Evolutionary conservation across 75 land plant genomes (phyloP).

Genomic region (Picea glauca): DNA sequence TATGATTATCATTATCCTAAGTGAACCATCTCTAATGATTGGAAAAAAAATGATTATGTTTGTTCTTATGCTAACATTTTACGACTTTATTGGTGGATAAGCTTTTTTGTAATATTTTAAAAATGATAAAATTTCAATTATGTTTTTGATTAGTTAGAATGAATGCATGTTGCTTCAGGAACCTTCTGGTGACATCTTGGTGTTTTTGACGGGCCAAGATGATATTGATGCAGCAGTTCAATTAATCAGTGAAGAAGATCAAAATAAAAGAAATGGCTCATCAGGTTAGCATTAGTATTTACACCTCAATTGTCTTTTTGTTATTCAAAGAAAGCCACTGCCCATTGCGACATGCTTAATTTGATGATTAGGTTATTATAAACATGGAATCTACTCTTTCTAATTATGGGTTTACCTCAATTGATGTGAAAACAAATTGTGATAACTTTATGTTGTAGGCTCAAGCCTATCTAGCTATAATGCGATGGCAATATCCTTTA

Average conservation of each 20-base stretch:
- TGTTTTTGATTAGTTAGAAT: neutral
- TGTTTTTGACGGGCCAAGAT: conserved; percentile 96
- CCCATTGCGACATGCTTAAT: neutral
- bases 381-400: neutral
- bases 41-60: neutral
- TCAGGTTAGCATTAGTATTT: conserved; percentile 27
- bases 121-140: neutral
- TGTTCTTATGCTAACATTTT: neutral
- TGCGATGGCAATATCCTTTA: neutral
- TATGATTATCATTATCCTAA: neutral
- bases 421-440: neutral
- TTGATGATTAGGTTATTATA: neutral
- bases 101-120: neutral
- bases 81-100: neutral
- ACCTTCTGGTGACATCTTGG: conserved; percentile 79
- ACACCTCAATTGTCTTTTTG: neutral
- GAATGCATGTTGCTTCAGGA: conserved; percentile 41
- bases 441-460: neutral
- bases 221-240: conserved; percentile 89
- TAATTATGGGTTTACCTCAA: neutral
- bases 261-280: conserved; percentile 19
- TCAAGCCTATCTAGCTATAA: neutral
- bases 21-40: neutral
- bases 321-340: neutral
- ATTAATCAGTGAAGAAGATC: conserved; percentile 65